Base-by-base conservation (phyloP, 106 monocot species). In the Phalaenopsis aphrodite region DNA sequence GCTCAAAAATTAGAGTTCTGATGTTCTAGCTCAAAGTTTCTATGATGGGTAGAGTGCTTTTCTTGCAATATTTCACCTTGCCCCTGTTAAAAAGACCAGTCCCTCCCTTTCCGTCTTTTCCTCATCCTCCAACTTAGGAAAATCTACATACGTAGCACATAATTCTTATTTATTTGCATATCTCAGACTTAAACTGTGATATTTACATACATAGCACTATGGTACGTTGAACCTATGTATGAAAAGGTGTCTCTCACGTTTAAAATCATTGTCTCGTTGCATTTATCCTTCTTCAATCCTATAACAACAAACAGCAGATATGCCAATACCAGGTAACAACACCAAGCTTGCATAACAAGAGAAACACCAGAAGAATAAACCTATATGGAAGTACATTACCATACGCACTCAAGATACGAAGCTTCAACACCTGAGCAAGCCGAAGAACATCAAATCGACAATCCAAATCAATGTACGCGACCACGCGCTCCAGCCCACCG, bases 381-480 rank as follows among this genome's bases (percentile, higher is more conserved):
- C 12, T 38, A 39, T 14, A 39, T 12, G 45, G 36, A 77, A 41
- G 41, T 0, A 43, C 4, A 43, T 85, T 57, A 90, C 90, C 81
- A 18, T 19, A 78, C 75, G 42, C 67, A 46, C 81, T 82, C 46
- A 17, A 55, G 42, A 99, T 87, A n/a, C 87, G 82, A 68, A 17
- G 61, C 80, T 83, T 89, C 58, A 99, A 84, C 36, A 80, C 79
- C 17, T 87, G 83, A 8, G 86, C 72, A 38, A 99, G 81, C 1
- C 98, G 88, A 24, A 93, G 82, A 42, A 93, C 93, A 79, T 95
- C 93, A 66, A 99, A 99, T 1, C 88, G 86, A 83, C 98, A 94
- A 83, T 99, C 98, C 66, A 99, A 78, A 66, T 99, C 98, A 49
- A 99, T 84, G 85, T 87, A 99, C 56, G 87, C 37, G 38, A 93